Base-by-base conservation (phyloP, 1,139 yeast species). In the Pichia kudriavzevii region DNA sequence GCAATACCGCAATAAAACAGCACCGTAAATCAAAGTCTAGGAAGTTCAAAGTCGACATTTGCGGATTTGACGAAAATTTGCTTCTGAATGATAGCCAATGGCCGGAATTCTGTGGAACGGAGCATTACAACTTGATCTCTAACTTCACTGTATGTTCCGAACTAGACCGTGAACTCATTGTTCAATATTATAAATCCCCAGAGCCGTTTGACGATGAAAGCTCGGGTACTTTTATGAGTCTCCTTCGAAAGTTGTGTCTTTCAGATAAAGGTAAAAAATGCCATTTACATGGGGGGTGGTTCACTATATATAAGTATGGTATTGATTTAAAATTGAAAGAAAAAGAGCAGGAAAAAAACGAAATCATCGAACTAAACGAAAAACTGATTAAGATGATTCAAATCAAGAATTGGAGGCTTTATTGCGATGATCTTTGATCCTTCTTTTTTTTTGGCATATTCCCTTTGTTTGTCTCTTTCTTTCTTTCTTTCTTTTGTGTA, bases 251-350 rank as follows among this genome's bases (percentile, higher is more conserved):
- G 10, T 22, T 75, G 3, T 83, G 94, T 51, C 50, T 74, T 12
- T 58, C 61, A n/a, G 91, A 81, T 35, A 72, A 72, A 43, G 66
- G 76, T n/a, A n/a, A n/a, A 34, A 79, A 78, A 48, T 83, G 94
- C 53, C 55, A 56, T 5, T 68, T 74, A 32, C 94, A 83, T 49
- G 64, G 65, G 31, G 78, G 80, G 0, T 83, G 94, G 94, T 67
- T 65, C 54, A 61, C 61, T 31, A 67, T 82, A 35, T 50, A 67
- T 12, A 54, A 59, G 18, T 83, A 77, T 34, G 60, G 58, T 20
- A 48, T 60, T 12, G 58, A 56, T 12, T 35, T 58, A 41, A 66
- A 66, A 36, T 47, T 68, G 11, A 52, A 58, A 14, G 64, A 59
- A 26, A 44, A 56, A 21, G 55, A 58, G 20, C 46, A 47, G 3